These are phyloP conservation scores for Mycosphaerella sp. DNA, from an alignment of 2,329 filamentous ascomycete genomes.

Conservation along the genomic window DNA sequence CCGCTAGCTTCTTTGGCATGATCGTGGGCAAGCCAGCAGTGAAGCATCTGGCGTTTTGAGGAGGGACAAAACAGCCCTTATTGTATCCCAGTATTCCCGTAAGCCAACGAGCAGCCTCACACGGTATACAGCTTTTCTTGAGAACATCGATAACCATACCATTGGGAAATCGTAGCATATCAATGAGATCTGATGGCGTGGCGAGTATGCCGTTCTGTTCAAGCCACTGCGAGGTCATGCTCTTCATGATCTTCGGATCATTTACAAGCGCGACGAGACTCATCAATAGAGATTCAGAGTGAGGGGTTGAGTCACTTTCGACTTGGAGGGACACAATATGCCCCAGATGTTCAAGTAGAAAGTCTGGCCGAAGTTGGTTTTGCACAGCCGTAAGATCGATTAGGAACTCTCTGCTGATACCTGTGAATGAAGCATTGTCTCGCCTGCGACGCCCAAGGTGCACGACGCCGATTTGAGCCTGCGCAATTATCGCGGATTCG, in stretches of 20 bases:
- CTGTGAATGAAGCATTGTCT: neutral
- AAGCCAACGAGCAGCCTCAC: neutral
- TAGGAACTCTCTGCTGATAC: neutral
- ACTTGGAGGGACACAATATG: neutral
- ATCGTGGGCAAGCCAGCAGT: neutral
- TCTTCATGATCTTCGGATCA: neutral
- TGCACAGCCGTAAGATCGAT: neutral
- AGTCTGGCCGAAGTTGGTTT: neutral
- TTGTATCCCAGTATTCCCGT: neutral
- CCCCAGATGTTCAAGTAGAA: neutral
- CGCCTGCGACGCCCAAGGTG: neutral
- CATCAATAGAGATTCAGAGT: neutral
- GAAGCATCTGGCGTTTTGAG: no score
- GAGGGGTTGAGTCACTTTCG: neutral
- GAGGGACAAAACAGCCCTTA: neutral
- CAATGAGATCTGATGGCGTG: neutral
- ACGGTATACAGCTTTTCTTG: neutral
- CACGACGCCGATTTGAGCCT: neutral
- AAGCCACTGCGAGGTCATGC: neutral
- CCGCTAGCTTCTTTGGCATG: neutral
- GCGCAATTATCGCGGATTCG: neutral
- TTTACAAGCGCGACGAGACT: conserved; percentile 3
- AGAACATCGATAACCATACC: neutral
- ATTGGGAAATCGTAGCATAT: neutral
- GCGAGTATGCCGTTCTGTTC: neutral